A percentile compares a stretch with the other conserved stretches of the same genome.
These are phyloP conservation scores for Tetrahymena malaccensis DNA, from an alignment of 73 alveolate genomes.

Conservation along the genomic window DNA sequence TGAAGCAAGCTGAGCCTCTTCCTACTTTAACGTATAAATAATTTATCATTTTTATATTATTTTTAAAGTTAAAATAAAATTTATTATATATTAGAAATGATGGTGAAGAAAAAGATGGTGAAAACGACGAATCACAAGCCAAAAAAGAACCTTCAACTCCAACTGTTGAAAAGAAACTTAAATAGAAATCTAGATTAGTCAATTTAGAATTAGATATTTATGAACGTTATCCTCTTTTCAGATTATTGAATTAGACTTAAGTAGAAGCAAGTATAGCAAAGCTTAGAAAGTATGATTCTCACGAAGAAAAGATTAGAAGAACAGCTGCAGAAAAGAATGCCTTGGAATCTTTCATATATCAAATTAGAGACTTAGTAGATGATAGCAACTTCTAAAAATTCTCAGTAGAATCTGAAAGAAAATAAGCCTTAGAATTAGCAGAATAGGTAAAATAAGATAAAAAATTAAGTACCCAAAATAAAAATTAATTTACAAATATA, in stretches of 20 bases:
- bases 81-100: neutral
- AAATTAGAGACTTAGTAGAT: conserved; percentile 38
- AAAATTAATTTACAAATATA: neutral
- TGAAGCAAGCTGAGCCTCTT: neutral
- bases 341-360: conserved; percentile 38
- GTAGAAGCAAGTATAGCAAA: conserved; percentile 12
- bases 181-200: conserved; percentile 12
- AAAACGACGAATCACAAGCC: neutral
- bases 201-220: conserved; percentile 12
- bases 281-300: conserved; percentile 7
- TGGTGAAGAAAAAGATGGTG: conserved; percentile 8
- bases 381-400: conserved; percentile 16
- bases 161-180: conserved; percentile 2
- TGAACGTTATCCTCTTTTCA: neutral
- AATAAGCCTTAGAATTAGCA: neutral
- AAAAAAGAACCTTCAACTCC: neutral
- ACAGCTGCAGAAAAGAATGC: conserved; percentile 41
- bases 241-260: conserved; percentile 1
- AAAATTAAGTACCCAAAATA: neutral
- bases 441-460: neutral
- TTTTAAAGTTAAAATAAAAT: neutral
- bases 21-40: neutral
- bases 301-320: conserved; percentile 28
- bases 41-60: neutral
- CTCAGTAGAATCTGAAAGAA: conserved; percentile 37